Evolutionary conservation across 179 eudicot genomes (phyloP), one percentile per base, ranked within the genome.

Genomic region (Sideroxylon spinosum): DNA sequence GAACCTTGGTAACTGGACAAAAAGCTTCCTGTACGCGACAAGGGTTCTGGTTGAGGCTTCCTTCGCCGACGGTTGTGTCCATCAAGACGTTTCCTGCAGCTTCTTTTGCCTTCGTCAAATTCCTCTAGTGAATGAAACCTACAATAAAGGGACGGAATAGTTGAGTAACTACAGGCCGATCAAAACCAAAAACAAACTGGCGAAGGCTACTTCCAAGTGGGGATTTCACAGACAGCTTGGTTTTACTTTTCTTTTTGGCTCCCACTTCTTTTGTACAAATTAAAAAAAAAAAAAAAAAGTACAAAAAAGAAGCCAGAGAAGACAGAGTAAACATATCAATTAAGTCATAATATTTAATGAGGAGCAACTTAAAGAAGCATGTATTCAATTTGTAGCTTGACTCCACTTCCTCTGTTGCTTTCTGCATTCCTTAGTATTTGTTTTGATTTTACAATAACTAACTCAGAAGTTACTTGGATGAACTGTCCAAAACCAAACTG

Each of bases 81-180:
- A 82, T 89, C 94, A 11, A 90, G 94, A 77, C 94, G 92, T 76
- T 90, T 90, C 68, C 94, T 85, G 74, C 94, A 90, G 82, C 94
- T 90, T 73, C 94, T 82, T 78, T 90, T 90, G 29, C 91, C 94
- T 69, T 90, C 92, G 65, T 90, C 94, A 37, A 90, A 90, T 75
- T 90, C 94, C 68, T 81, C 91, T 62, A 90, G 80, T 68, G 94
- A 81, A 74, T 90, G 94, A 68, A 90, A 90, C 87, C 94, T 90
- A 76, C 62, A 77, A 16, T n/a, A 69, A 20, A 29, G 56, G 32
- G 29, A 70, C 28, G 37, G 55, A 57, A 56, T 19, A 56, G 25
- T 65, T 17, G 59, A 56, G 14, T 44, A 55, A 46, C 64, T 44
- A 44, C 63, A 22, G 55, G 25, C 73, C 65, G 0, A 14, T 50